Evolutionary conservation across 768 basidiomycete species (phyloP), one percentile per base, ranked within the genome.

Genomic region (Russula abietina): DNA sequence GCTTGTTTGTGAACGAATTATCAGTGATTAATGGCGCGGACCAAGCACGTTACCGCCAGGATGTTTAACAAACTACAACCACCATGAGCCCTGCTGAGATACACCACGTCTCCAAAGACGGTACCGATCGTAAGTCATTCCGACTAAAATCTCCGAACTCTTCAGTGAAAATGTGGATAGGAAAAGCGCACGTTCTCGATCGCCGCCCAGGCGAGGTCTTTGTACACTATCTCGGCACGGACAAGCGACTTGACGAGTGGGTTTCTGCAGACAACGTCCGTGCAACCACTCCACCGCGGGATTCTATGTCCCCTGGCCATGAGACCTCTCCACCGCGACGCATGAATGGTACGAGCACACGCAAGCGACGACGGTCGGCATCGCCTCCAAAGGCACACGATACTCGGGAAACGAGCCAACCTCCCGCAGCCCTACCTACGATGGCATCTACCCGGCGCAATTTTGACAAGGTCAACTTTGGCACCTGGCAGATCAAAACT

Each of bases 391-490:
- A 55, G 28, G 38, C 24, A 12, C 52, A 54, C 26, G 52, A 59
- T 41, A 19, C 46, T 19, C 52, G 12, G 30, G 62, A 55, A 12
- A 50, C 45, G 6, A 49, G 54, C 10, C 68, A 59, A 48, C 55
- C 38, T 26, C 50, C 53, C 36, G 26, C 56, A 10, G 39, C 50
- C 30, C 30, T 48, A 33, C 38, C 57, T 28, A 55, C 67, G 60
- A 61, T 39, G 41, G 57, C 60, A 48, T 57, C 68, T 22, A 80
- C 83, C 5, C 83, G 86, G 68, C 80, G 90, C 64, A 97, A 95
- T 71, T 93, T 94, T 70, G 91, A 93, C 64, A 84, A 83, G 69
- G 91, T 95, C 65, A 82, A 85, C 69, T 92, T 93, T 74, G 91
- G 91, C 49, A 79, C 85, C 30, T 94, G 88, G 84, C 81, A 88